Evolutionary conservation across 2,329 filamentous ascomycete species (phyloP).

Genomic region (Ascomycota sp.): DNA sequence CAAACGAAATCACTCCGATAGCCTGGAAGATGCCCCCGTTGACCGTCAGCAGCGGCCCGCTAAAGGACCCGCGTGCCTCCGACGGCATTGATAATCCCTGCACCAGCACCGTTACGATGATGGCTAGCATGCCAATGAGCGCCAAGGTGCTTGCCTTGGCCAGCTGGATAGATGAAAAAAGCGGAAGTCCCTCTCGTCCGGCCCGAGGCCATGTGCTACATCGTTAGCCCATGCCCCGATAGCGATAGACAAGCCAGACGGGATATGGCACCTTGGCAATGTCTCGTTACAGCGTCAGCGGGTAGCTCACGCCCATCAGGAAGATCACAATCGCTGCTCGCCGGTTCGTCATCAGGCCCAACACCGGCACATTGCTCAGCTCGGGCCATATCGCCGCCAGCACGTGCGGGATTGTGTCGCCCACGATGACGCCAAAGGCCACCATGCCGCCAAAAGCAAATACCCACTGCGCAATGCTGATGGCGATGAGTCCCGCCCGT

Average conservation of each 20-base stretch:
- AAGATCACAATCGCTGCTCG: conserved; percentile 74
- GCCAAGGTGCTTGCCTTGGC: conserved; percentile 90
- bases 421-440: conserved; percentile 91
- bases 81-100: conserved; percentile 56
- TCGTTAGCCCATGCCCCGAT: background rate
- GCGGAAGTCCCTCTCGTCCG: background rate
- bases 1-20: conserved; percentile 93
- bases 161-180: conserved; percentile 29
- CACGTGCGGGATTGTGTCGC: conserved; percentile 87
- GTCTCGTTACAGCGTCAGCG: conserved; percentile 79
- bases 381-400: conserved; percentile 61
- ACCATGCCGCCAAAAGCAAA: conserved; percentile 99
- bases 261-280: conserved; percentile 57
- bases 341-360: conserved; percentile 65
- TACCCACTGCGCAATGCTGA: conserved; percentile 78
- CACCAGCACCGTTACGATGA: conserved; percentile 67
- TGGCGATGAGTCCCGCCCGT: conserved; percentile 65
- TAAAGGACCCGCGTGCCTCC: conserved; percentile 49
- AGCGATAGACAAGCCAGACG: too few relatives aligned
- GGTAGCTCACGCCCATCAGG: conserved; percentile 66
- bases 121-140: conserved; percentile 77
- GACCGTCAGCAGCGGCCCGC: conserved; percentile 47
- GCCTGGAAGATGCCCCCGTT: conserved; percentile 83
- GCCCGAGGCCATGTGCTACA: too few relatives aligned
- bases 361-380: conserved; percentile 45